Evolutionary conservation across 2,329 filamentous ascomycete genomes (phyloP).

Genomic region (Aspergillus intermedius): DNA sequence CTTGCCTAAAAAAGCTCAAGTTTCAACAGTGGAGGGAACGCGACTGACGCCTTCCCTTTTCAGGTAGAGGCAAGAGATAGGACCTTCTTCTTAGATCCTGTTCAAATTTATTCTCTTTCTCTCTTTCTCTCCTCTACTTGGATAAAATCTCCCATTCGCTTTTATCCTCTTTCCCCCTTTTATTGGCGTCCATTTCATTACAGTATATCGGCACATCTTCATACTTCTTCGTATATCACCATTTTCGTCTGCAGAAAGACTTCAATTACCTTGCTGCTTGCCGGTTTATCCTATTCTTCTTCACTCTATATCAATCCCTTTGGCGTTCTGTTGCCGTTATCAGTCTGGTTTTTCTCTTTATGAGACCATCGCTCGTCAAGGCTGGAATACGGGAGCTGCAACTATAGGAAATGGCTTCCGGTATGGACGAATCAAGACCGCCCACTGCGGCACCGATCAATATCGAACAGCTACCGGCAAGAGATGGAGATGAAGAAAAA

Average conservation of each 20-base stretch:
- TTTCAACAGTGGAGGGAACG: not conserved
- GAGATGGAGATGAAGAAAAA: not conserved
- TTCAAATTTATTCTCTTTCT: not conserved
- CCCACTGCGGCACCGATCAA: not conserved
- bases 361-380: not conserved
- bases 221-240: not conserved
- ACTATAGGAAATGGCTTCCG: slow-evolving; percentile 5
- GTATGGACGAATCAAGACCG: not conserved
- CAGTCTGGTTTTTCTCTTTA: not conserved
- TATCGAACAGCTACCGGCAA: not conserved
- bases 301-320: not conserved
- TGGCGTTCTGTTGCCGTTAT: not conserved
- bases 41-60: not conserved
- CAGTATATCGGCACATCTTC: not conserved
- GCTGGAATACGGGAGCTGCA: not conserved
- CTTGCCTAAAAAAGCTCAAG: not conserved
- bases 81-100: not conserved
- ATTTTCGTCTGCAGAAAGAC: not conserved
- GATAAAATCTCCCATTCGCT: not conserved
- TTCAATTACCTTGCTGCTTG: not conserved
- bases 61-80: not conserved
- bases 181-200: not conserved
- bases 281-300: not conserved
- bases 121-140: not conserved
- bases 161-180: not conserved